Conservation (phyloP, 1,139 yeast genomes). For the Saccharomyces hybrid region DNA sequence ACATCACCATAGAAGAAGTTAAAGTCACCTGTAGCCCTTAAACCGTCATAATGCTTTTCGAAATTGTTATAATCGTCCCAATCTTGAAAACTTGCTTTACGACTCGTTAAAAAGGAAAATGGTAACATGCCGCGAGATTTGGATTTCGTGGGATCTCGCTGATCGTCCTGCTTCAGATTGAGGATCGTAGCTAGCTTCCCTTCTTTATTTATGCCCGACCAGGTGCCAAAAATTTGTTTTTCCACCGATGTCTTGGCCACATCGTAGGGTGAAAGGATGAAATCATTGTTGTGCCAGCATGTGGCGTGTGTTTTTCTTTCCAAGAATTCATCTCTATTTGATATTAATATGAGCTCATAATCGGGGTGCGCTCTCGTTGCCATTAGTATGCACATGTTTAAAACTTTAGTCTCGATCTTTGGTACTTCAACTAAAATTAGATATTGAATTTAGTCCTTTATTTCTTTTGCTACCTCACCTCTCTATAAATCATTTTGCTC, state of each 20-base stretch:
- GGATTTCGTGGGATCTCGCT: conserved; percentile 27
- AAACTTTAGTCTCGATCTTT: not conserved
- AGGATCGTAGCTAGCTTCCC: conserved; percentile 71
- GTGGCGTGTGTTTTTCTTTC: conserved; percentile 65
- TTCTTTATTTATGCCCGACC: conserved; percentile 67
- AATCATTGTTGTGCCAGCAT: conserved; percentile 37
- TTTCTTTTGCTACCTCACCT: not conserved
- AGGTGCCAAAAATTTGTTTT: conserved; percentile 56
- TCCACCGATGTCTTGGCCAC: conserved; percentile 48
- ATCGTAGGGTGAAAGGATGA: conserved; percentile 66
- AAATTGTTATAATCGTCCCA: conserved; percentile 39
- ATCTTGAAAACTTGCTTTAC: conserved; percentile 33
- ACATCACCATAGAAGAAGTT: conserved; percentile 66
- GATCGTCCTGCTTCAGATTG: conserved; percentile 41
- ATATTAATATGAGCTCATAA: conserved; percentile 60
- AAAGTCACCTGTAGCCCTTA: conserved; percentile 70
- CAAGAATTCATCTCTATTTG: conserved; percentile 82
- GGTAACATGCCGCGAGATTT: conserved; percentile 73
- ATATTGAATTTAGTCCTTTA: not conserved
- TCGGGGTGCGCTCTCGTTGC: conserved; percentile 56
- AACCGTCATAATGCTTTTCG: conserved; percentile 17
- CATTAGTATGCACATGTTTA: conserved; percentile 54
- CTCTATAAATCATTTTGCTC: not conserved
- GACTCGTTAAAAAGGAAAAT: conserved; percentile 42
- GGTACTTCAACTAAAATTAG: not conserved